A percentile compares a stretch with the other conserved stretches of the same genome.
phyloP scores from a whole-genome alignment of 164 flowering plant species.

The Saururus chinensis region DNA sequence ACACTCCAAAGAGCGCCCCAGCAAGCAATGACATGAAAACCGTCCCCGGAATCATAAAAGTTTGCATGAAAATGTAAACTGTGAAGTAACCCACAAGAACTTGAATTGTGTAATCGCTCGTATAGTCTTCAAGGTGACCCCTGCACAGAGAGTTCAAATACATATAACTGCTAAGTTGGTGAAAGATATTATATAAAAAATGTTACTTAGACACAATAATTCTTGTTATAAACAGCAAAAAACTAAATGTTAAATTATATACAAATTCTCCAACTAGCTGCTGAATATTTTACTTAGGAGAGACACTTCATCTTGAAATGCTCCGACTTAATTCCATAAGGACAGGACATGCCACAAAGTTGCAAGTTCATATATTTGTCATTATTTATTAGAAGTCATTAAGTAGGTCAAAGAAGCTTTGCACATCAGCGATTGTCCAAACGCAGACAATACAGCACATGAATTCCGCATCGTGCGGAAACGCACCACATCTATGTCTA shows the following conservation, averaged over 20 bases:
- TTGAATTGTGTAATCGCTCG: constrained; percentile 83
- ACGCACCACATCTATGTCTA: no score
- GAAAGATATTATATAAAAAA: background rate
- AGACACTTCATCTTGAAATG: background rate
- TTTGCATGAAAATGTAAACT: constrained; percentile 95
- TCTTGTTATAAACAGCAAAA: background rate
- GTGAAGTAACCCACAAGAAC: constrained; percentile 73
- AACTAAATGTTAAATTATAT: no score
- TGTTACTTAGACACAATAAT: background rate
- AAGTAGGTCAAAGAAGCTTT: no score
- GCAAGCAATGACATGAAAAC: constrained; percentile 96
- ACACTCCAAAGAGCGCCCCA: constrained; percentile 88
- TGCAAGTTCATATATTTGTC: no score
- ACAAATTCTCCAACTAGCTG: background rate
- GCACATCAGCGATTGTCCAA: no score
- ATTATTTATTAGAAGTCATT: no score
- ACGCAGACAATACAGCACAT: no score
- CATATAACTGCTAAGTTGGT: background rate
- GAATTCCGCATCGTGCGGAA: no score
- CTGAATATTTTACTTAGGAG: no score
- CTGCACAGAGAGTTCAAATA: constrained; percentile 22
- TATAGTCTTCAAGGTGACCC: constrained; percentile 79
- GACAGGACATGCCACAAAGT: background rate
- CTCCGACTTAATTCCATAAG: background rate
- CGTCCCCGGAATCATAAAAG: constrained; percentile 98